phyloP scores from a whole-genome alignment of 306 rosid genomes.

The Rubus parviflorus region DNA sequence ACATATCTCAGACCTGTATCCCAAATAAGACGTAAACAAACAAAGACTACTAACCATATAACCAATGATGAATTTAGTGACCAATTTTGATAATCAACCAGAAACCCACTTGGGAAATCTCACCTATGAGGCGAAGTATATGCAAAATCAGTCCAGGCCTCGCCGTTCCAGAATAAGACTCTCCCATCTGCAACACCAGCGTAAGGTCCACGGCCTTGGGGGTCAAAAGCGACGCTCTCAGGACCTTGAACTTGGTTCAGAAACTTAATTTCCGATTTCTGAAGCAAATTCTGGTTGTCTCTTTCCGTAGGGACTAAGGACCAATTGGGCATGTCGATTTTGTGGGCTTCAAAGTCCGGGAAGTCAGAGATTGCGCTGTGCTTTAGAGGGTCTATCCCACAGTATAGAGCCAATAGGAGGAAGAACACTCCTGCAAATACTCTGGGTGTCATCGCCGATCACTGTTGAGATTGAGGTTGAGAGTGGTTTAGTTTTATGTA shows the following conservation, averaged over 20 bases:
- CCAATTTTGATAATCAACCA: too few relatives aligned
- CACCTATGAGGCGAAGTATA: conserved; percentile 79
- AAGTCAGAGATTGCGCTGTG: conserved; percentile 63
- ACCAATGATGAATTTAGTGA: too few relatives aligned
- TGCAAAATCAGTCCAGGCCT: conserved; percentile 76
- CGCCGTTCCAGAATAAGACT: conserved; percentile 68
- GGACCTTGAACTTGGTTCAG: conserved; percentile 79
- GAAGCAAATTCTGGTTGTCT: conserved; percentile 65
- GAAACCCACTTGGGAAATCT: background rate
- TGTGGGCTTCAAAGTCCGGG: conserved; percentile 51
- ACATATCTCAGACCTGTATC: conserved; percentile 70
- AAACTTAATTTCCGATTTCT: conserved; percentile 74
- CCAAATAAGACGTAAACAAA: conserved; percentile 14
- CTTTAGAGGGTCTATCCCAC: conserved; percentile 70
- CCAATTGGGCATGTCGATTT: conserved; percentile 56
- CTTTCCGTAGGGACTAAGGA: conserved; percentile 52
- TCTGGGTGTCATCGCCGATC: conserved; percentile 33
- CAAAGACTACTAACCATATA: background rate
- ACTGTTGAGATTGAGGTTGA: too few relatives aligned
- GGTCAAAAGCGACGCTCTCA: conserved; percentile 80
- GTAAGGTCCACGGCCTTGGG: conserved; percentile 91
- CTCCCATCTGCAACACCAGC: conserved; percentile 93
- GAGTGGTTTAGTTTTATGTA: too few relatives aligned
- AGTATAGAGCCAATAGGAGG: conserved; percentile 62
- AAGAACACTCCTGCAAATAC: conserved; percentile 35